phyloP scores from a whole-genome alignment of 129 eudicot species.

The Kitagawia praeruptora region DNA sequence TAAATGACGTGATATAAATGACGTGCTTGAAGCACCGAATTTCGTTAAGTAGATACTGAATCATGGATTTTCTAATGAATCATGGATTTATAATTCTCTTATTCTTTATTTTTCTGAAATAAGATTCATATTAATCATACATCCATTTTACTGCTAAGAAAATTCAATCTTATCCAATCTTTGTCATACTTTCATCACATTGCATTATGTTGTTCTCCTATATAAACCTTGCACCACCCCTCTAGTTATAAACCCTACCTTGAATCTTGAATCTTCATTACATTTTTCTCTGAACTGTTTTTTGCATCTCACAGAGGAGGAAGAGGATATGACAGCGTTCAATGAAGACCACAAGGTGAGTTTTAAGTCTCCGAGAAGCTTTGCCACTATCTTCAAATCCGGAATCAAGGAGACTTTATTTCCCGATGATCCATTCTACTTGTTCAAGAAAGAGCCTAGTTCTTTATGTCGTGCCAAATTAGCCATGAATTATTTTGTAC shows the following conservation, averaged over 20 bases:
- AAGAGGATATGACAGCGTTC: conserved; percentile 1
- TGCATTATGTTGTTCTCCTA: neutral
- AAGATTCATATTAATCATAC: neutral
- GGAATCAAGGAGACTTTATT: conserved; percentile 55
- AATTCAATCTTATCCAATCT: conserved; percentile 5
- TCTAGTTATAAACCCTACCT: neutral
- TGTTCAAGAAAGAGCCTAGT: conserved; percentile 38
- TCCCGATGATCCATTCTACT: conserved; percentile 79
- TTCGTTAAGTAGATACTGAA: neutral
- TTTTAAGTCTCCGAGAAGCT: conserved; percentile 46
- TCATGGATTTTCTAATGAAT: neutral
- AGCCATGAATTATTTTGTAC: conserved; percentile 51
- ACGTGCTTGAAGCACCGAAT: no score
- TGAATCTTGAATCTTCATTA: neutral
- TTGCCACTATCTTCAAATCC: conserved; percentile 34
- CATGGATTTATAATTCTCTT: neutral
- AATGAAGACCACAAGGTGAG: conserved; percentile 32
- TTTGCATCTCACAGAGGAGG: neutral
- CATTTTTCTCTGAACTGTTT: neutral
- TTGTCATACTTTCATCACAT: conserved; percentile 6
- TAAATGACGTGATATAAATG: no score
- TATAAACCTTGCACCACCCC: neutral
- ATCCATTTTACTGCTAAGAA: neutral
- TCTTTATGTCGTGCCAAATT: conserved; percentile 20
- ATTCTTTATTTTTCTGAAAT: neutral